Evolutionary conservation across 2,329 filamentous ascomycete genomes (phyloP), one percentile per base, ranked within the genome.

Genomic region (Dactylellina cionopaga): DNA sequence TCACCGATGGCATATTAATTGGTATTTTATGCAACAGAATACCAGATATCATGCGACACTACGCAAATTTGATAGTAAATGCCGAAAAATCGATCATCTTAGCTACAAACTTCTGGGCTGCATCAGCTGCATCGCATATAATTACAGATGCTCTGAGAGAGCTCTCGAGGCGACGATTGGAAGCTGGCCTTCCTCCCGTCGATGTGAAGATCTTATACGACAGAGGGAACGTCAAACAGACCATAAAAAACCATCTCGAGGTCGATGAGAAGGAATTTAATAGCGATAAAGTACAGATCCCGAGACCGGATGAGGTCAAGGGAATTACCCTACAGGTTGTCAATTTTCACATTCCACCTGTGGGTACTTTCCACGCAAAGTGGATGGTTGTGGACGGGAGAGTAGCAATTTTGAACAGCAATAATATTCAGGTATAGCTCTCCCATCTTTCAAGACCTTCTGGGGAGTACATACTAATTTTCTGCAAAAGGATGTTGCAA

Each of bases 341-440:
- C 72, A 93, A 91, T 77, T 89, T 88, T 76, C 91, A 93, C 76
- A 83, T 84, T 10, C 85, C 90, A 0, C 80, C 90, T 0, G 80
- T 93, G 1, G 90, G 91, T 0, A 94, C 91, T 0, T 89, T 92
- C 39, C 91, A 93, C 77, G 83, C 87, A 74, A 94, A 94, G 77
- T 92, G 89, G 77, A 90, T 91, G 83, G 82, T 93, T 0, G 86
- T 93, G 0, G 91, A 94, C 78, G 84, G 90, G 5, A 86, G 85
- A 73, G 83, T 89, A n/a, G 90, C 86, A 0, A 81, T 91, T 0
- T 78, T 93, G 1, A 89, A 90, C 80, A 92, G 90, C 81, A 92
- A 92, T 79, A 94, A 93, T 76, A 90, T 93, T 52, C 84, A 85
- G 75, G 80, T 76, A 66, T 15, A 35, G 22, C 25, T 27, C 22